Evolutionary conservation across 192 early-diverging fungal species (phyloP), one percentile per base, ranked within the genome.

Genomic region (Coemansia sp.): DNA sequence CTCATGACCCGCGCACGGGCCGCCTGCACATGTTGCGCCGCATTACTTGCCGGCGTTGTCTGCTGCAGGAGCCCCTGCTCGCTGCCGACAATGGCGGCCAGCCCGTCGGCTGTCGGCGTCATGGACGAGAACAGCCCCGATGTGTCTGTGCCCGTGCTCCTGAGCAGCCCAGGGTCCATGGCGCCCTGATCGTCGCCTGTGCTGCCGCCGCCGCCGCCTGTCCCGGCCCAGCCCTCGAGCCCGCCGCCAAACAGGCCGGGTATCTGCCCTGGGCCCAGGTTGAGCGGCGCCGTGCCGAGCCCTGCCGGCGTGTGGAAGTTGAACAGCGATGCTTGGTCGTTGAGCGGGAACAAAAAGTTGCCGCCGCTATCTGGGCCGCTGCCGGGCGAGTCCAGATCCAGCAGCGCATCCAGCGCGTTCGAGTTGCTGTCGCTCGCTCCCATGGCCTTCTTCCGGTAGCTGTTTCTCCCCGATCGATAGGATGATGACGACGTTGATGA

Each of bases 251-350:
- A 18, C 26, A 58, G 3, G 10, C 35, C 44, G n/a, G n/a, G n/a
- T n/a, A n/a, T n/a, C 26, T 55, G 47, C 20, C 19, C 50, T 2
- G 18, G 13, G 17, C 35, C 22, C 5, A 44, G 3, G 45, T 49
- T 51, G 22, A 70, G n/a, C 38, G 67, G 25, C 19, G 42, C 60
- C 2, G 58, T 38, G 17, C 56, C 60, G 22, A 73, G 44, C 4
- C 57, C 63, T 4, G 46, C 21, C 8, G 68, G 64, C 3, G 65
- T 39, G 44, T 75, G 71, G 48, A 75, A 75, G 51, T 75, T 67
- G 54, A 75, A 67, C 26, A 75, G 33, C 44, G 71, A 75, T 10
- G 71, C 51, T 37, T 64, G 65, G 40, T 75, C 64, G 6, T 55
- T 52, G 5, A 75, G 56, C 17, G 71, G 60, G 12, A 67, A 75